phyloP scores from a whole-genome alignment of 2,329 filamentous ascomycete genomes.

The Phialemonium atrogriseum region DNA sequence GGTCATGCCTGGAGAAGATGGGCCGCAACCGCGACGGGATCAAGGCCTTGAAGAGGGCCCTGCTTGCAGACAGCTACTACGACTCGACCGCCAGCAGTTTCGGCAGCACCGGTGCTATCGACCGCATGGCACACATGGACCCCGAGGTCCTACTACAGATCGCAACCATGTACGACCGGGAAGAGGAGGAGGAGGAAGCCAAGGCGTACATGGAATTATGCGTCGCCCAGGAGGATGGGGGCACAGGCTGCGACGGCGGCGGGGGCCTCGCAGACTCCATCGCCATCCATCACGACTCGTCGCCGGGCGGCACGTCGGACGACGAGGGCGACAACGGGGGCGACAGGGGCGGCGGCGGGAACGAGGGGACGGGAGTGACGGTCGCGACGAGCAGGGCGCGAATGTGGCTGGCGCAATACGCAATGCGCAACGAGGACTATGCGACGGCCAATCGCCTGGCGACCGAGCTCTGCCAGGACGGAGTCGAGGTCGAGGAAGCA shows the following conservation, averaged over 20 bases:
- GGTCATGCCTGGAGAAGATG: conserved; percentile 85
- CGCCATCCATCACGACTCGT: conserved; percentile 47
- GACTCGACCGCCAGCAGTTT: conserved; percentile 52
- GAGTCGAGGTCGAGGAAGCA: conserved; percentile 92
- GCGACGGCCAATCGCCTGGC: conserved; percentile 70
- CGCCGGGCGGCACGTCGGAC: conserved; percentile 24
- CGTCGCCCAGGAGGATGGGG: conserved; percentile 82
- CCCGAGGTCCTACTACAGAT: conserved; percentile 89
- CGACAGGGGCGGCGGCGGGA: conserved; percentile 15
- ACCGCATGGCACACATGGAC: conserved; percentile 60
- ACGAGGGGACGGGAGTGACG: conserved; percentile 72
- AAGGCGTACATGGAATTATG: conserved; percentile 95
- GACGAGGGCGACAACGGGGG: conserved; percentile 28
- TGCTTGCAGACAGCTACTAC: conserved; percentile 82
- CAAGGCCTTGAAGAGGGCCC: conserved; percentile 85
- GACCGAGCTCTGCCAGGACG: conserved; percentile 89
- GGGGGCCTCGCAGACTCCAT: conserved; percentile 38
- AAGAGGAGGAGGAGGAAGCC: conserved; percentile 70
- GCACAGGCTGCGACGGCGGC: conserved; percentile 31
- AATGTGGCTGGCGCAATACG: conserved; percentile 84
- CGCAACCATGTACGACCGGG: conserved; percentile 76
- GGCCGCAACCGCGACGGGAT: conserved; percentile 82
- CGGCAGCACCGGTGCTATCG: conserved; percentile 36
- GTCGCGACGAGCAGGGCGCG: conserved; percentile 85
- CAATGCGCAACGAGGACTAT: conserved; percentile 69